Evolutionary conservation across 495 filamentous ascomycete genomes (phyloP).

Genomic region (Staphylotrichum longicolle): DNA sequence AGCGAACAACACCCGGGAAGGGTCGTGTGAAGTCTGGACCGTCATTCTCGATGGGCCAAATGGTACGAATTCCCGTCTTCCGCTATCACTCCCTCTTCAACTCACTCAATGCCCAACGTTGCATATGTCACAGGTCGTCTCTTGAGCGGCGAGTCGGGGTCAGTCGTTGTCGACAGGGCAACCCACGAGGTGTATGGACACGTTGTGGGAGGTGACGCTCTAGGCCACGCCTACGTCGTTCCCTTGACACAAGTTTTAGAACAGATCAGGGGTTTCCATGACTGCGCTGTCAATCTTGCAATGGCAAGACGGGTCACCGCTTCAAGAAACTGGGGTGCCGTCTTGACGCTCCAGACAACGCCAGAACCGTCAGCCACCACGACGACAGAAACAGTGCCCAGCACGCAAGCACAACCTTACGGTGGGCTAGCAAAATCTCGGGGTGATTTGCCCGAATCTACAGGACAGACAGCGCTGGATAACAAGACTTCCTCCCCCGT

Average conservation of each 20-base stretch:
- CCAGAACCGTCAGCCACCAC: too few relatives aligned
- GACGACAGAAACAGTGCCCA: too few relatives aligned
- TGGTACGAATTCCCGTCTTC: not conserved
- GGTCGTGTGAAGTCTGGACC: not conserved
- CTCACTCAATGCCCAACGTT: not conserved
- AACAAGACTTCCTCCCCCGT: too few relatives aligned
- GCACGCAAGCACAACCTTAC: too few relatives aligned
- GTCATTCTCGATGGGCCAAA: not conserved
- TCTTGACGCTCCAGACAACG: too few relatives aligned
- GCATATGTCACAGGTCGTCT: not conserved
- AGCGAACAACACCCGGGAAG: not conserved
- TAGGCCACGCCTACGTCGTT: not conserved
- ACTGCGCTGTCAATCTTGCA: too few relatives aligned
- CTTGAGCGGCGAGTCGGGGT: not conserved
- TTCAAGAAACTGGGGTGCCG: too few relatives aligned
- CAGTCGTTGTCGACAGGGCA: not conserved
- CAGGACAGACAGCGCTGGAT: too few relatives aligned
- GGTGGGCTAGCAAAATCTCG: too few relatives aligned
- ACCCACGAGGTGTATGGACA: conserved; percentile 1
- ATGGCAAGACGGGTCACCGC: too few relatives aligned
- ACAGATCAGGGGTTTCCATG: not conserved
- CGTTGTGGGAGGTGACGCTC: not conserved
- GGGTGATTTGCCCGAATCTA: too few relatives aligned
- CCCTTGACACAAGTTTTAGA: not conserved
- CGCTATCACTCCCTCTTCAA: not conserved